Percentiles rank a stretch among this genome's conserved stretches.
phyloP scores from a whole-genome alignment of 2,329 filamentous ascomycete genomes.

The Septoria petroselini region DNA sequence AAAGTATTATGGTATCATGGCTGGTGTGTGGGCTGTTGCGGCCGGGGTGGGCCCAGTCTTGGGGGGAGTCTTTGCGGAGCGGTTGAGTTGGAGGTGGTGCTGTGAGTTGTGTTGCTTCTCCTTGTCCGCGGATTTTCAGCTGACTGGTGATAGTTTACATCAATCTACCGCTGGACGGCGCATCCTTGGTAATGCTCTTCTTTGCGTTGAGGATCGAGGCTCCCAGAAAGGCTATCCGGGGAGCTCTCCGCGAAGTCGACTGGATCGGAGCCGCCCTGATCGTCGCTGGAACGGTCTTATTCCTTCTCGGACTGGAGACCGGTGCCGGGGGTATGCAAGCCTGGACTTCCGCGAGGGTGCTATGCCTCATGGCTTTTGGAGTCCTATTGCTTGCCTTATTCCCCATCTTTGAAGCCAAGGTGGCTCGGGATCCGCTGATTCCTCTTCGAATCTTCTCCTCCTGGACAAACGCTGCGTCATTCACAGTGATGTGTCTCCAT shows the following conservation, averaged over 20 bases:
- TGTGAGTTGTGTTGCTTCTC: conserved; percentile 3
- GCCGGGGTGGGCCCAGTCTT: conserved; percentile 43
- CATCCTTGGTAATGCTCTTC: conserved; percentile 56
- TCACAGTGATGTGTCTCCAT: conserved; percentile 50
- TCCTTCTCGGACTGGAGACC: conserved; percentile 55
- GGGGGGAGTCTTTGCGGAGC: conserved; percentile 42
- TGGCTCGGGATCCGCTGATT: conserved; percentile 67
- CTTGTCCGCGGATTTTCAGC: not conserved
- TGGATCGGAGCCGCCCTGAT: conserved; percentile 54
- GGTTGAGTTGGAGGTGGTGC: conserved; percentile 24
- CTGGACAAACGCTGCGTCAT: conserved; percentile 56
- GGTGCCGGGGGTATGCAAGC: conserved; percentile 50
- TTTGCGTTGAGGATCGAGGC: conserved; percentile 64
- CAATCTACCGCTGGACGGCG: conserved; percentile 52
- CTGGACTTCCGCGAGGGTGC: conserved; percentile 55
- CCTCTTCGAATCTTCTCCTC: conserved; percentile 60
- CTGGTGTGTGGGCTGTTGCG: conserved; percentile 45
- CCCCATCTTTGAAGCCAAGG: conserved; percentile 59
- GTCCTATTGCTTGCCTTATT: conserved; percentile 51
- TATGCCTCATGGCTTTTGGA: conserved; percentile 55
- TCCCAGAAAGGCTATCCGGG: conserved; percentile 58
- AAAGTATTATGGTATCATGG: conserved; percentile 43
- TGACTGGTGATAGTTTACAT: conserved; percentile 36
- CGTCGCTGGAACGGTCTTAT: conserved; percentile 50
- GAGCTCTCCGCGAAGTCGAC: conserved; percentile 62